Evolutionary conservation across 2,329 filamentous ascomycete genomes (phyloP).

Genomic region (Cercospora sesami): DNA sequence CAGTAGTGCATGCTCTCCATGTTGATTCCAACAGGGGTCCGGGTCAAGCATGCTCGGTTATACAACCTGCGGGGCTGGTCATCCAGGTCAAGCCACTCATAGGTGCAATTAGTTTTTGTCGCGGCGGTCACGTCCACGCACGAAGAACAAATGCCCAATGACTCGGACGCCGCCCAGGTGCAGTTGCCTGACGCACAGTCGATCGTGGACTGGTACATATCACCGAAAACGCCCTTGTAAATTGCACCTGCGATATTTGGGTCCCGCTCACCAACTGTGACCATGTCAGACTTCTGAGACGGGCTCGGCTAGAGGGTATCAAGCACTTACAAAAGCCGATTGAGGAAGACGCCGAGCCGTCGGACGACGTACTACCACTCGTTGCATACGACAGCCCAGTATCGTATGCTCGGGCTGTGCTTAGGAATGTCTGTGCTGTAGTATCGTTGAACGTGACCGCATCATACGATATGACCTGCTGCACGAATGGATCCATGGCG

Average conservation of each 20-base stretch:
- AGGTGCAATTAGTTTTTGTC: neutral
- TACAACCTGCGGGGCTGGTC: too few species aligned
- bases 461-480: neutral
- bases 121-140: neutral
- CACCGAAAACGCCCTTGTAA: neutral
- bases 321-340: neutral
- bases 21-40: neutral
- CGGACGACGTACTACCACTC: neutral
- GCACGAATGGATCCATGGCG: neutral
- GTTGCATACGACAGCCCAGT: neutral
- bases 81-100: too few species aligned
- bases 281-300: neutral
- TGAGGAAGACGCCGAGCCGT: neutral
- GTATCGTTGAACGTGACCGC: neutral
- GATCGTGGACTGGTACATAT: neutral
- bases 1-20: too few species aligned
- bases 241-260: neutral
- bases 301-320: too few species aligned
- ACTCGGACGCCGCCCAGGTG: neutral
- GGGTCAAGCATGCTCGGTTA: neutral
- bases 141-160: neutral
- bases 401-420: neutral
- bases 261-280: neutral
- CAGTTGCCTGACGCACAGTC: neutral
- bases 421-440: neutral